Conservation (phyloP, 768 basidiomycete species). For the Rhizopogon sp. region DNA sequence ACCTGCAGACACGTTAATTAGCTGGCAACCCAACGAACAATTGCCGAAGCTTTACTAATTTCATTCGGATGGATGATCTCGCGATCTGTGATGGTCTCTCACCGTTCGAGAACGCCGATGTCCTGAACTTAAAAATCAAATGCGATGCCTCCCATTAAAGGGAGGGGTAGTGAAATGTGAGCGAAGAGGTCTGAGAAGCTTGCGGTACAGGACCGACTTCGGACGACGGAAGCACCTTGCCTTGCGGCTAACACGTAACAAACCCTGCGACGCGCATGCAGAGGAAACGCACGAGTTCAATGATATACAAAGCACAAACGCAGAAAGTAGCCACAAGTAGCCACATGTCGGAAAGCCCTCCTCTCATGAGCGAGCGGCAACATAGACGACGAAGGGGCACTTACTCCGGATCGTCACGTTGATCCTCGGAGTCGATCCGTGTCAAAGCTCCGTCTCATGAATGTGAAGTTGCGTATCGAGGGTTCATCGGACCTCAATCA, state of each 20-base stretch:
- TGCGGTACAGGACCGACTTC: slow-evolving; percentile 2
- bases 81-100: slow-evolving; percentile 4
- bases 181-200: slow-evolving; percentile 10
- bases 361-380: neutral
- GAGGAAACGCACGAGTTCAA: neutral
- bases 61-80: slow-evolving; percentile 13
- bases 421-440: slow-evolving; percentile 2
- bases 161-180: slow-evolving; percentile 19
- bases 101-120: slow-evolving; percentile 20
- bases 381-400: neutral
- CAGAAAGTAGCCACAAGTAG: neutral
- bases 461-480: slow-evolving; percentile 9
- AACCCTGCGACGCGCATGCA: neutral
- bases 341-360: neutral
- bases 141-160: slow-evolving; percentile 18
- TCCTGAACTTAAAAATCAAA: slow-evolving; percentile 22
- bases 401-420: slow-evolving; percentile 1
- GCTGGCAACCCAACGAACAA: slow-evolving; percentile 17
- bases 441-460: neutral
- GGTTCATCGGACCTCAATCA: slow-evolving; percentile 22
- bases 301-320: neutral
- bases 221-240: neutral
- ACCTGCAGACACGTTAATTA: slow-evolving; percentile 19
- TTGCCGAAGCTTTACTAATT: slow-evolving; percentile 32
- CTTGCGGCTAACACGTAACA: slow-evolving; percentile 3